phyloP scores from a whole-genome alignment of 768 basidiomycete species.

The Tricholoma bakamatsutake region DNA sequence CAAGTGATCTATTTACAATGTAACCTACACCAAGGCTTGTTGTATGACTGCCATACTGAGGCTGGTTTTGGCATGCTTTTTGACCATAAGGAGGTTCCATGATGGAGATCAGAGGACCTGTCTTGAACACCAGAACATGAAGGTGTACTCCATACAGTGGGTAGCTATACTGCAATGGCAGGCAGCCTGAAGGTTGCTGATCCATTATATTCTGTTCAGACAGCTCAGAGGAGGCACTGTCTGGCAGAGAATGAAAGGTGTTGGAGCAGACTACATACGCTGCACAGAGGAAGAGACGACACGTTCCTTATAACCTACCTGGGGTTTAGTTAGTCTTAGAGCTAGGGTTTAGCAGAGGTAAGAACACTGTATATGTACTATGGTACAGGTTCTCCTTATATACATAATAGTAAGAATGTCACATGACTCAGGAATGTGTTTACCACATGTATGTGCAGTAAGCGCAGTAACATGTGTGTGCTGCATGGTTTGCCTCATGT shows the following conservation, averaged over 20 bases:
- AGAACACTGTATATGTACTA: too few species aligned
- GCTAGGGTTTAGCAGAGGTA: too few species aligned
- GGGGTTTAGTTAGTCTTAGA: too few species aligned
- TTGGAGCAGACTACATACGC: too few species aligned
- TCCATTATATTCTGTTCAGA: slow-evolving; percentile 20
- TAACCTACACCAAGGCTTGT: slow-evolving; percentile 11
- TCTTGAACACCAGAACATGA: slow-evolving; percentile 14
- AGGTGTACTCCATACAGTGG: slow-evolving; percentile 17
- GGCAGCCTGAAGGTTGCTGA: neutral
- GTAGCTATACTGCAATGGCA: slow-evolving; percentile 14
- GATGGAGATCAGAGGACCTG: slow-evolving; percentile 11
- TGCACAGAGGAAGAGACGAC: too few species aligned
- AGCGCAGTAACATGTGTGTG: too few species aligned
- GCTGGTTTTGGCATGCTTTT: slow-evolving; percentile 3
- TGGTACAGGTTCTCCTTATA: too few species aligned
- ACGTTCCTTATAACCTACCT: too few species aligned
- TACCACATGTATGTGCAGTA: too few species aligned
- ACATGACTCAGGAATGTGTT: too few species aligned
- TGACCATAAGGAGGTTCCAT: slow-evolving; percentile 1
- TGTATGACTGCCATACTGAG: slow-evolving; percentile 4
- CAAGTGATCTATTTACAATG: slow-evolving; percentile 18
- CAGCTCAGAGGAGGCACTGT: slow-evolving; percentile 20
- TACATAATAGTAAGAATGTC: too few species aligned
- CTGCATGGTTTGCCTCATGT: too few species aligned
- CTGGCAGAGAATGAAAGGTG: slow-evolving; percentile 14